These are phyloP conservation scores for Musa itinerans DNA, from an alignment of 176 grass and related monocot genomes.

Conservation along the genomic window DNA sequence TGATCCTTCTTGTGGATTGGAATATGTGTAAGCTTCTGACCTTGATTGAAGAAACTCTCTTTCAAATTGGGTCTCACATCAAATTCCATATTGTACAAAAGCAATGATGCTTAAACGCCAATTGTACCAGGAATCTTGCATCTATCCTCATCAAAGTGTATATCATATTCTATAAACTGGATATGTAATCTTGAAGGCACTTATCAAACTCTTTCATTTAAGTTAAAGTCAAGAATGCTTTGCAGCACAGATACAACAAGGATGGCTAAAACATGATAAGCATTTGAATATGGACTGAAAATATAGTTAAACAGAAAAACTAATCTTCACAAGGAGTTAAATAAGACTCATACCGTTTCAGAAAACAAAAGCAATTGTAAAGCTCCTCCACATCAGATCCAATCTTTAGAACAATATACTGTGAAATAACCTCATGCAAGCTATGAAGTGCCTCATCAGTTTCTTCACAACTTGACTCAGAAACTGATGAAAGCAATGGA, in stretches of 20 bases:
- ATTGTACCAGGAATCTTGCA: too few species aligned
- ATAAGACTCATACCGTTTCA: constrained; percentile 59
- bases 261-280: too few species aligned
- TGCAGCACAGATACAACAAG: too few species aligned
- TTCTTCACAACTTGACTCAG: constrained; percentile 41
- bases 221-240: constrained; percentile 1
- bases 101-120: too few species aligned
- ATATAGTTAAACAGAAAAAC: background rate
- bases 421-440: constrained; percentile 38
- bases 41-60: too few species aligned
- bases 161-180: too few species aligned
- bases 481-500: constrained; percentile 28
- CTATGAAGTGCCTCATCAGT: constrained; percentile 31
- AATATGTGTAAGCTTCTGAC: too few species aligned
- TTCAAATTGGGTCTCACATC: too few species aligned
- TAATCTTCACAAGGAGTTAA: background rate
- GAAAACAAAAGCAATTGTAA: constrained; percentile 73
- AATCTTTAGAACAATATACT: constrained; percentile 70
- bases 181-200: background rate
- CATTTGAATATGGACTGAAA: too few species aligned
- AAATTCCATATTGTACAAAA: too few species aligned
- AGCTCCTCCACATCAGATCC: constrained; percentile 85
- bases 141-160: too few species aligned
- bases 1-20: too few species aligned
- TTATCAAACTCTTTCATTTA: background rate